Evolutionary conservation across 2,329 filamentous ascomycete species (phyloP), one percentile per base, ranked within the genome.

Genomic region (Colletotrichum magnum): DNA sequence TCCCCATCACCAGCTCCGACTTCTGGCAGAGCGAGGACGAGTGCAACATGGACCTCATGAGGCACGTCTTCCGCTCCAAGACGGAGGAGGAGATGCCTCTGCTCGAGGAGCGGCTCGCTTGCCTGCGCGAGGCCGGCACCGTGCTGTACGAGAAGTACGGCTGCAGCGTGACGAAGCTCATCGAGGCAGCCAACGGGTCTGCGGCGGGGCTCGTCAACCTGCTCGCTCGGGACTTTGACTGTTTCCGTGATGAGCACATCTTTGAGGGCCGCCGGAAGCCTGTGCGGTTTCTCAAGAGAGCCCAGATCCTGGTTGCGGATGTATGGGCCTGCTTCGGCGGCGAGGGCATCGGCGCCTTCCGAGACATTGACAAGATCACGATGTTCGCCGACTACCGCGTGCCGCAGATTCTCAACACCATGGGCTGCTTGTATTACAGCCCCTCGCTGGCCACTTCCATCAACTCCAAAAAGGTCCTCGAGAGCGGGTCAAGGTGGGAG

Each of bases 361-460:
- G 89, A 66, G 96, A 99, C 77, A 97, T 99, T 74, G 92, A 96
- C 81, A 94, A 94, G 78, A 92, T 99, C 75, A 99, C 96, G 70
- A 98, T 98, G 92, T 99, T 99, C 84, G 95, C 96, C 77, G 96
- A 99, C 83, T 99, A 99, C 78, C 92, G 96, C 51, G 92, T 99
- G 62, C 97, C 97, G 15, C 96, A 99, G 82, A 96, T 98, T 74
- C 87, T 99, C 41, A 90, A 95, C 75, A 90, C 90, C 10, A 85
- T 98, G 52, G 93, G 93, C 18, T 95, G 94, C 67, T 82, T 99
- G 58, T 90, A 89, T 75, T 98, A 96, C 81, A 95, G 93, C 72
- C 96, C 96, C 0, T 87, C 90, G 0, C 83, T 99, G 52, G 90
- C 94, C 58, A 85, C 87, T 41, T 87, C 91, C 16, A 91, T 99